phyloP scores from a whole-genome alignment of 129 eudicot genomes.

The Tagetes erecta region DNA sequence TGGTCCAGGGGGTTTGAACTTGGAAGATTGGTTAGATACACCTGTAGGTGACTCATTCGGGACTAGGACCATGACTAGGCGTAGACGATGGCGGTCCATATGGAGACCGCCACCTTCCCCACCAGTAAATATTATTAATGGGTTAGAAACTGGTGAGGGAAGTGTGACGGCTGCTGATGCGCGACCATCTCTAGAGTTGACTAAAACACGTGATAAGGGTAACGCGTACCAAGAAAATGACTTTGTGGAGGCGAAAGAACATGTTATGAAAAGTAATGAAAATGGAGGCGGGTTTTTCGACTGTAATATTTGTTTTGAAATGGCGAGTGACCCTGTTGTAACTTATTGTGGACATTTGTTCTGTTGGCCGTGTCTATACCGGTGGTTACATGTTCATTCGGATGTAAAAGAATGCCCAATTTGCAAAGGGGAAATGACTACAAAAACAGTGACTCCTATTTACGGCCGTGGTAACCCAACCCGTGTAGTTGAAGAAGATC shows the following conservation, averaged over 20 bases:
- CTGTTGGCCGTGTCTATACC: conserved; percentile 88
- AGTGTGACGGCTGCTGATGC: conserved; percentile 51
- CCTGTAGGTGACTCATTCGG: conserved; percentile 49
- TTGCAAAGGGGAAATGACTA: conserved; percentile 74
- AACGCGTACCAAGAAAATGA: conserved; percentile 33
- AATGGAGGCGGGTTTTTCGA: conserved; percentile 71
- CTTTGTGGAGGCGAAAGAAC: conserved; percentile 43
- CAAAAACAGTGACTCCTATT: conserved; percentile 68
- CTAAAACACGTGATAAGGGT: conserved; percentile 42
- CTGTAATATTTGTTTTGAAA: conserved; percentile 70
- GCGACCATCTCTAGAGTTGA: conserved; percentile 36
- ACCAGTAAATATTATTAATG: conserved; percentile 42
- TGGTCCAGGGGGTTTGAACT: conserved; percentile 52
- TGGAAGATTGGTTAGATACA: conserved; percentile 67
- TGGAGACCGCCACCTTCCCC: conserved; percentile 49
- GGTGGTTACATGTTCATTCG: conserved; percentile 72
- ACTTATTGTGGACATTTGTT: conserved; percentile 86
- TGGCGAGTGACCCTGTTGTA: conserved; percentile 81
- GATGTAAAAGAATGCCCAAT: conserved; percentile 78
- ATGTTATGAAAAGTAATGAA: conserved; percentile 41
- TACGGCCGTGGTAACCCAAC: conserved; percentile 61
- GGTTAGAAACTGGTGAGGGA: conserved; percentile 73
- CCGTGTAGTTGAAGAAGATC: conserved; percentile 44
- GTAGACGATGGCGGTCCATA: conserved; percentile 60
- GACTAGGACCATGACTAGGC: conserved; percentile 45